A percentile compares a stretch with the other conserved stretches of the same genome.
phyloP scores from a whole-genome alignment of 2,329 filamentous ascomycete genomes.

The Blastomyces silverae region DNA sequence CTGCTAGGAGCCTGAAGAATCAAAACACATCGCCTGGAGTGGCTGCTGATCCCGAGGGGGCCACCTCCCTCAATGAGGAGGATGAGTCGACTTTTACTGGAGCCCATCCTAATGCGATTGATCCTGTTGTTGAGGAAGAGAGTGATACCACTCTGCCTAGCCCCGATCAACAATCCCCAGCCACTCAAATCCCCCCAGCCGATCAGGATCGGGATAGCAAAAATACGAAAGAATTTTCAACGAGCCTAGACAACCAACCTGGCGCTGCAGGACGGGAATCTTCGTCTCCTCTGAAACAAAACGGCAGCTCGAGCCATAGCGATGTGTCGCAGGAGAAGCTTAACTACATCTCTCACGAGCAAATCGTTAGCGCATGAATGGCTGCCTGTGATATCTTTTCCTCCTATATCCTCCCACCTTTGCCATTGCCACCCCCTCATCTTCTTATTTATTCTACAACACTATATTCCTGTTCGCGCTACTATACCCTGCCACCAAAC shows the following conservation, averaged over 20 bases:
- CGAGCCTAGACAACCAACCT: not conserved
- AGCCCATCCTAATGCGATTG: not conserved
- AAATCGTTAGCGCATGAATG: slow-evolving; percentile 13
- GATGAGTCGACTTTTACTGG: not conserved
- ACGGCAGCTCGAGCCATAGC: not conserved
- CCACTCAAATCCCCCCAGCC: not conserved
- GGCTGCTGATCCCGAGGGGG: not conserved
- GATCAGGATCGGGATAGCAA: not conserved
- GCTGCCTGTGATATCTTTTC: not conserved
- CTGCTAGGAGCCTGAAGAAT: slow-evolving; percentile 49
- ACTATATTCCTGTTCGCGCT: not conserved
- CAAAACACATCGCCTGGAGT: slow-evolving; percentile 22
- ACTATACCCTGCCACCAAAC: slow-evolving; percentile 5
- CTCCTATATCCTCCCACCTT: not conserved
- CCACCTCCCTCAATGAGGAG: not conserved
- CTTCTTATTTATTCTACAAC: not conserved
- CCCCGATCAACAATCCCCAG: not conserved
- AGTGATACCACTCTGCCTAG: not conserved
- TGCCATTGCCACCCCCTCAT: not conserved
- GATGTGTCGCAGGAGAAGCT: slow-evolving; percentile 12
- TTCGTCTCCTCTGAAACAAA: not conserved
- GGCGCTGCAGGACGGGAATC: not conserved
- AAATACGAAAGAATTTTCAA: not conserved
- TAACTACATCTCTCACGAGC: slow-evolving; percentile 8
- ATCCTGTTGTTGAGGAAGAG: slow-evolving; percentile 5